Percentiles rank a stretch among this genome's conserved stretches.
These are phyloP conservation scores for Cladorrhinum samala DNA, from an alignment of 495 filamentous ascomycete genomes.

Conservation along the genomic window DNA sequence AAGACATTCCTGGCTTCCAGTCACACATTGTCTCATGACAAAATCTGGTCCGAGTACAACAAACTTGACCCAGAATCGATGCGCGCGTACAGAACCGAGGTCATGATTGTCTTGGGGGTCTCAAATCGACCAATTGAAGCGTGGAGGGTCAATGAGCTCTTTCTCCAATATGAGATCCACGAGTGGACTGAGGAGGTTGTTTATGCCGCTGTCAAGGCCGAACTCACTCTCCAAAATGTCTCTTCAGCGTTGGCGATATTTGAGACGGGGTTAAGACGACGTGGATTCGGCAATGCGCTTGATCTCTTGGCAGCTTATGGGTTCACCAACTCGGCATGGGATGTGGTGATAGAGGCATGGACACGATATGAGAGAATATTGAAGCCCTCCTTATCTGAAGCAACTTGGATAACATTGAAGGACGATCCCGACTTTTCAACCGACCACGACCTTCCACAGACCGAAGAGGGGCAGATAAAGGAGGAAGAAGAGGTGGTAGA, in stretches of 20 bases:
- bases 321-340: conserved; percentile 19
- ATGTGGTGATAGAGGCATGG: conserved; percentile 19
- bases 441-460: not conserved
- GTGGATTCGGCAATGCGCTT: conserved; percentile 12
- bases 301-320: conserved; percentile 21
- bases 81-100: conserved; percentile 7
- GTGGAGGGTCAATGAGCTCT: conserved; percentile 21
- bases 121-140: conserved; percentile 22
- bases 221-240: conserved; percentile 15
- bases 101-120: conserved; percentile 19
- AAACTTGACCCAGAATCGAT: conserved; percentile 12
- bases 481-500: not conserved
- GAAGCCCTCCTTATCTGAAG: not conserved
- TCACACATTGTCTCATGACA: conserved; percentile 7
- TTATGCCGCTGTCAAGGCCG: conserved; percentile 18
- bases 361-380: not conserved
- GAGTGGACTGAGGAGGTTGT: conserved; percentile 24
- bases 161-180: conserved; percentile 5
- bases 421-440: not conserved
- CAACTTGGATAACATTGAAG: not conserved
- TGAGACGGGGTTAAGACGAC: conserved; percentile 11
- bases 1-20: not conserved
- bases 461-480: not conserved
- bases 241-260: conserved; percentile 17
- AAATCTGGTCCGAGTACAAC: conserved; percentile 22